Evolutionary conservation across 805 yeast genomes (phyloP).

Genomic region (Ogataea minuta): DNA sequence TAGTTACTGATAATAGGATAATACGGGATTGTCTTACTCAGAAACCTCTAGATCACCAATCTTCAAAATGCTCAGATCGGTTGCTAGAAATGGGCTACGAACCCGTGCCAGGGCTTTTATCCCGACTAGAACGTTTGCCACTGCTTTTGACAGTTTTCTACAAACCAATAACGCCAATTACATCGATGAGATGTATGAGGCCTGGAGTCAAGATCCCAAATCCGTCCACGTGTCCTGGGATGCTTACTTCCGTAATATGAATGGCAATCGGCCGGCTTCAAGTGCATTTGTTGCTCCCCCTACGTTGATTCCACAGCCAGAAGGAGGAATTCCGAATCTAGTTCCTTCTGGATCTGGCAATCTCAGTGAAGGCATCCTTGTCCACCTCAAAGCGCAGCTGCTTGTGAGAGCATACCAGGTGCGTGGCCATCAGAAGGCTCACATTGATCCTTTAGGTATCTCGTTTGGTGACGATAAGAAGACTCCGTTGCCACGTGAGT

Average conservation of each 20-base stretch:
- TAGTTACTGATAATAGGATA: not conserved
- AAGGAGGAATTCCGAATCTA: constrained; percentile 69
- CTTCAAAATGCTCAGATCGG: constrained; percentile 29
- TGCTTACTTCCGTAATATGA: constrained; percentile 89
- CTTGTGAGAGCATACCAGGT: constrained; percentile 98
- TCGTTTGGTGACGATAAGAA: constrained; percentile 68
- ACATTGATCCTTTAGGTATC: constrained; percentile 92
- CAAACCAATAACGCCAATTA: constrained; percentile 84
- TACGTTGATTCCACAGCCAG: constrained; percentile 75
- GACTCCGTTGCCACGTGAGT: constrained; percentile 69
- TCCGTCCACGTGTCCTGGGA: constrained; percentile 97
- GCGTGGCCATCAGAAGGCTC: constrained; percentile 95
- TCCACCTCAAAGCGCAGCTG: constrained; percentile 93
- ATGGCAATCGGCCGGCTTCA: constrained; percentile 64
- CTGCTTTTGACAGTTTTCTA: constrained; percentile 68
- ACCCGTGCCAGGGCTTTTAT: constrained; percentile 14
- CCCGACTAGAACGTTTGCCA: constrained; percentile 29
- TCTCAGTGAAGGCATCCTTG: constrained; percentile 63
- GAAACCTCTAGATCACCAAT: not conserved
- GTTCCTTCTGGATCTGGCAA: constrained; percentile 53
- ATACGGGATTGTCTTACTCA: constrained; percentile 5
- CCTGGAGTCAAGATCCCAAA: constrained; percentile 87
- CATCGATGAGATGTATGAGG: constrained; percentile 96
- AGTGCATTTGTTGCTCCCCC: constrained; percentile 91
- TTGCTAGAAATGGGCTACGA: constrained; percentile 25